Evolutionary conservation across 495 filamentous ascomycete genomes (phyloP), one percentile per base, ranked within the genome.

Genomic region (Poronia punctata): DNA sequence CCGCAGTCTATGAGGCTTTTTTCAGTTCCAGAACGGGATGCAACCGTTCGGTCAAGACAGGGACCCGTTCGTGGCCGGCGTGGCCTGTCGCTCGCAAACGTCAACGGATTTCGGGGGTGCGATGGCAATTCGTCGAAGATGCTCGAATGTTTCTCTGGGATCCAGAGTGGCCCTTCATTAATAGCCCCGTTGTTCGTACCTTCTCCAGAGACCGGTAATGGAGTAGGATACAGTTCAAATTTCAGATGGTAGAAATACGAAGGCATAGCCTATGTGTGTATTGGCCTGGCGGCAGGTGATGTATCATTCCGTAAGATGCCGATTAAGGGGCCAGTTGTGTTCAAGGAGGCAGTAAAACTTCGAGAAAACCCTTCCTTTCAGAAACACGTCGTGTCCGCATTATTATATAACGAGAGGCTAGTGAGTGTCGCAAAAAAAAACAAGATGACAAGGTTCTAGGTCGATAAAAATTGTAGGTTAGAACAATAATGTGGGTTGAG

Each of bases 161-260:
- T 28, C 70, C 69, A 74, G 39, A 65, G 52, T 12, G 45, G 22
- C 2, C 29, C 14, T 7, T 42, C 18, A 40, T 12, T 11, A 7
- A 41, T 40, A 19, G 40, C 21, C 17, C 40, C 19, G n/a, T 22
- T 19, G 20, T 37, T 36, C 7, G 46, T 38, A 38, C 38, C 28
- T 31, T 19, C 35, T 20, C 18, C 45, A 36, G 33, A 40, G 22
- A 40, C 34, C 5, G 56, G 49, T 17, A 64, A 64, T 11, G 72
- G 64, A 38, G 70, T 62, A 45, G 75, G 60, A 61, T 83, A 82
- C 37, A 96, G 70, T 71, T 97, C 90, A 54, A 98, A 76, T 51
- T 80, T 80, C 20, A 98, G 60, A 54, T 97, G 90, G 53, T 89
- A 98, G 63, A 88, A 89, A 64, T 92, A 95, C 23, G 83, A 79